Evolutionary conservation across 2,329 filamentous ascomycete species (phyloP).

Genomic region (Didymella exigua): DNA sequence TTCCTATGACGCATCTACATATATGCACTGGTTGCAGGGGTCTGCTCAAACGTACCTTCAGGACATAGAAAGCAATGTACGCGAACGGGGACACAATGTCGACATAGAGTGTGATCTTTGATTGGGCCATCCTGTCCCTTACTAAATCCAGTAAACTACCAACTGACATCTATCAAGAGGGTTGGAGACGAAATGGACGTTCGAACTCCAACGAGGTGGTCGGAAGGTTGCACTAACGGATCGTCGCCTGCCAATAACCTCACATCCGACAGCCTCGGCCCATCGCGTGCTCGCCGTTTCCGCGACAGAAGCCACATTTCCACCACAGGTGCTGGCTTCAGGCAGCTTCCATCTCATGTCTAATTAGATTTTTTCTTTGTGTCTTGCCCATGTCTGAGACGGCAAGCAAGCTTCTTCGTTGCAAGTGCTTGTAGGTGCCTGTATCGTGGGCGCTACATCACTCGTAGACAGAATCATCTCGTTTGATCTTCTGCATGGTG

Average conservation of each 20-base stretch:
- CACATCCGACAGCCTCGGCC: slow-evolving; percentile 12
- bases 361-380: too few relatives aligned
- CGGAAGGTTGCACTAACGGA: neutral
- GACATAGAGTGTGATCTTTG: slow-evolving; percentile 62
- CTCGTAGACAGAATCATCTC: too few relatives aligned
- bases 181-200: too few relatives aligned
- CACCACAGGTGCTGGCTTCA: too few relatives aligned
- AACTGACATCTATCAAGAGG: too few relatives aligned
- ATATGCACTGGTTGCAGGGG: neutral
- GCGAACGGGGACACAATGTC: slow-evolving; percentile 66
- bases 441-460: too few relatives aligned
- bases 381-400: too few relatives aligned
- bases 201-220: neutral
- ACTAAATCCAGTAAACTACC: neutral
- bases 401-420: too few relatives aligned
- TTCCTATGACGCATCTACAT: neutral
- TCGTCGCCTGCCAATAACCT: slow-evolving; percentile 1
- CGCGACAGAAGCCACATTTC: neutral
- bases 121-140: slow-evolving; percentile 48
- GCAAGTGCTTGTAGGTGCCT: too few relatives aligned
- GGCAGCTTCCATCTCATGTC: too few relatives aligned
- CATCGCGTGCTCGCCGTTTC: neutral
- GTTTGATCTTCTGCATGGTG: too few relatives aligned
- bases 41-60: slow-evolving; percentile 55
- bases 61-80: slow-evolving; percentile 63